A percentile compares a stretch with the other conserved stretches of the same genome.
These are phyloP conservation scores for Chaetomium tenue DNA, from an alignment of 495 filamentous ascomycete species.

Conservation along the genomic window DNA sequence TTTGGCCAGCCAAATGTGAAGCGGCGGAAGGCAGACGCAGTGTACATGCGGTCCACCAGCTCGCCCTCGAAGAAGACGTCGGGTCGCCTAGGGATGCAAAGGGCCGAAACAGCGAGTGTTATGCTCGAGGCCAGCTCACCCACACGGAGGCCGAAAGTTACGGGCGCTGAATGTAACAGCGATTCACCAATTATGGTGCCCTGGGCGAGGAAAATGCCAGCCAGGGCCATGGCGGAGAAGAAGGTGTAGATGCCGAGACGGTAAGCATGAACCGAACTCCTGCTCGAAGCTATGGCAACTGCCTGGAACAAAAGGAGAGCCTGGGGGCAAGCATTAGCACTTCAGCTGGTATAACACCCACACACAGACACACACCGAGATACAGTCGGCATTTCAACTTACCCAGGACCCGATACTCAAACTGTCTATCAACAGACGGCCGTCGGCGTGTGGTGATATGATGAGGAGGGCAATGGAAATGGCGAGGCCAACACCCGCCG, in stretches of 20 bases:
- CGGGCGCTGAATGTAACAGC: constrained; percentile 30
- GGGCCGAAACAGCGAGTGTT: constrained; percentile 39
- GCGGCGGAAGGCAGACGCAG: constrained; percentile 57
- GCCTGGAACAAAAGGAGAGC: constrained; percentile 49
- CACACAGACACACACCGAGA: too few species aligned
- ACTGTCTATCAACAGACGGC: constrained; percentile 41
- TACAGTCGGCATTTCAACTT: constrained; percentile 23
- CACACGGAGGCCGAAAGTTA: constrained; percentile 38
- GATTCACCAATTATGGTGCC: constrained; percentile 35
- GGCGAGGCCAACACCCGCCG: constrained; percentile 46
- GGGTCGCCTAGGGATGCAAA: constrained; percentile 64
- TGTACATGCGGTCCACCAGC: constrained; percentile 62
- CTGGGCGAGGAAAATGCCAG: constrained; percentile 42
- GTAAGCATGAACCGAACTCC: constrained; percentile 48
- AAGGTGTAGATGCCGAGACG: constrained; percentile 48
- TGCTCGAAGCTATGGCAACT: constrained; percentile 42
- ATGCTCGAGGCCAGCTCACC: constrained; percentile 40
- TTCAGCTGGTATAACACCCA: too few species aligned
- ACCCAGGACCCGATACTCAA: constrained; percentile 49
- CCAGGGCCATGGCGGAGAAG: constrained; percentile 42
- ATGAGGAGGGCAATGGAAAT: constrained; percentile 48
- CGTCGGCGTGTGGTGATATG: constrained; percentile 36
- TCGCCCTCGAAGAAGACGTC: constrained; percentile 59
- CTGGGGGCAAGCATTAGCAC: constrained; percentile 25
- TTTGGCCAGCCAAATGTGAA: constrained; percentile 65